A percentile compares a stretch with the other conserved stretches of the same genome.
phyloP scores from a whole-genome alignment of 2,329 filamentous ascomycete species.

The Cercospora sp. region DNA sequence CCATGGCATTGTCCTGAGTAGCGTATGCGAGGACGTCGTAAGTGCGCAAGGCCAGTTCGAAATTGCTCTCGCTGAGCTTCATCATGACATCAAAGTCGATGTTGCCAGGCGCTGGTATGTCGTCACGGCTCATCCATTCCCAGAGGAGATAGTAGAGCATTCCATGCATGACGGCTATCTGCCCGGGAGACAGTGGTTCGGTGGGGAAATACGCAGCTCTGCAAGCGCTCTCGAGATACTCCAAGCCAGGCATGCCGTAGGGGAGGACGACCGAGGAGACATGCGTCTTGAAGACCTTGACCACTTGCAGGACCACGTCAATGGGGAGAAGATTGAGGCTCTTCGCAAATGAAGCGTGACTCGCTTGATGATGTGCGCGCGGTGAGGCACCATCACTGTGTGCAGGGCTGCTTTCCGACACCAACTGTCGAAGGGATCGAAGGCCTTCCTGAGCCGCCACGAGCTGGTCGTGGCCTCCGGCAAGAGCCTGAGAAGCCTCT shows the following conservation, averaged over 20 bases:
- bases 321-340: constrained; percentile 15
- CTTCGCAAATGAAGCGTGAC: not conserved
- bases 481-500: constrained; percentile 19
- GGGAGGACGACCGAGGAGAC: constrained; percentile 10
- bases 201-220: constrained; percentile 18
- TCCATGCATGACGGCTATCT: constrained; percentile 17
- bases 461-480: constrained; percentile 15
- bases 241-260: constrained; percentile 13
- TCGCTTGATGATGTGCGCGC: not conserved
- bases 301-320: constrained; percentile 13
- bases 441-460: constrained; percentile 17
- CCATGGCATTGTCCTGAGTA: constrained; percentile 15
- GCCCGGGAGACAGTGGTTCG: constrained; percentile 13
- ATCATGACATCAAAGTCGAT: constrained; percentile 6
- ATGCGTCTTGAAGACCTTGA: constrained; percentile 15
- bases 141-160: constrained; percentile 10
- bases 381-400: not conserved
- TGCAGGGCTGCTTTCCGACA: constrained; percentile 4
- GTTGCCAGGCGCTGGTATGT: constrained; percentile 2
- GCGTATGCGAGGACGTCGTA: constrained; percentile 17
- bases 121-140: constrained; percentile 13
- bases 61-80: constrained; percentile 14
- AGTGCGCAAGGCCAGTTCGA: constrained; percentile 13
- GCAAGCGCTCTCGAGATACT: constrained; percentile 12
- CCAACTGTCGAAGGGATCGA: constrained; percentile 9